phyloP scores from a whole-genome alignment of 306 rosid species.

The Trichosanthes truncata region DNA sequence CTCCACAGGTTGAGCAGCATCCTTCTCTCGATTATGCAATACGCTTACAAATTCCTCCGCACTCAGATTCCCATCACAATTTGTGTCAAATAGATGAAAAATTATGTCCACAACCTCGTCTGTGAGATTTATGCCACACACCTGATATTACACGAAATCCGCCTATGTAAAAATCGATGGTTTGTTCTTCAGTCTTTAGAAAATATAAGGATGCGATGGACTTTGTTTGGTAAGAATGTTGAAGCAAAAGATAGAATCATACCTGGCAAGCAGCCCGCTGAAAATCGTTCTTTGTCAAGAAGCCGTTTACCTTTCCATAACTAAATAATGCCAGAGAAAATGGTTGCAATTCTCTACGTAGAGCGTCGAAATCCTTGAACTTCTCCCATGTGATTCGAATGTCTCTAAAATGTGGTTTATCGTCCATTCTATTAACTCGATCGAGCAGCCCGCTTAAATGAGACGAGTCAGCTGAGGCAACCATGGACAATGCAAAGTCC shows the following conservation, averaged over 20 bases:
- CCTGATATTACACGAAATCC: conserved; percentile 37
- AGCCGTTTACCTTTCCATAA: conserved; percentile 68
- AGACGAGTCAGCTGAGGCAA: conserved; percentile 71
- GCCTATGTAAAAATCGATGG: neutral
- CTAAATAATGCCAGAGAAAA: conserved; percentile 78
- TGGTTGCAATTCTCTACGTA: conserved; percentile 56
- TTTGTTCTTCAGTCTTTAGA: neutral
- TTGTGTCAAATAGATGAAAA: conserved; percentile 66
- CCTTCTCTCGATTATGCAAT: conserved; percentile 50
- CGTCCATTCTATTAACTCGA: conserved; percentile 41
- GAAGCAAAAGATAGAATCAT: neutral
- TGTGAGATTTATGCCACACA: conserved; percentile 52
- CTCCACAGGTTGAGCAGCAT: conserved; percentile 46
- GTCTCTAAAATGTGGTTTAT: conserved; percentile 39
- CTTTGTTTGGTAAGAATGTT: neutral
- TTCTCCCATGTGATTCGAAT: conserved; percentile 60
- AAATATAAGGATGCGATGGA: neutral
- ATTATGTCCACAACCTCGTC: conserved; percentile 55
- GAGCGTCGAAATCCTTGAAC: conserved; percentile 64
- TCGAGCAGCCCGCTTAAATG: conserved; percentile 50
- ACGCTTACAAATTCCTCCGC: conserved; percentile 55
- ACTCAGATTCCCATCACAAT: conserved; percentile 56
- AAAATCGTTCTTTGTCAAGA: conserved; percentile 57
- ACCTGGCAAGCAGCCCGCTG: conserved; percentile 81
- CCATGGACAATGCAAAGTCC: conserved; percentile 92